Conservation (phyloP, 345 rosid species). For the Punica granatum region DNA sequence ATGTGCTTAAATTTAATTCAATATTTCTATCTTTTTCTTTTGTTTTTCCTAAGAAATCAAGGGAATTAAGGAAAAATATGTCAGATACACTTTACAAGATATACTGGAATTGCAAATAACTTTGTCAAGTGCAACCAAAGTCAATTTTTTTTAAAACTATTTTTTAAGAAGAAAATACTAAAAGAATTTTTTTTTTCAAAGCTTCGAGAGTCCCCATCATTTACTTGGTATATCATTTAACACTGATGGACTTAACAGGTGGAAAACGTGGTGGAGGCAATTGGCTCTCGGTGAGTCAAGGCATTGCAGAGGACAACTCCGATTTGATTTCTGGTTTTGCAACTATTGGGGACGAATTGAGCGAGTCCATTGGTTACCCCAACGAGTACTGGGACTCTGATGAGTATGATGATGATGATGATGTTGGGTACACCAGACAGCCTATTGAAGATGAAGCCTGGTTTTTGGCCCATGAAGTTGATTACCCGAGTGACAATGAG, state of each 20-base stretch:
- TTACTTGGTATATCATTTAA: neutral
- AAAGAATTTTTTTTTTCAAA: neutral
- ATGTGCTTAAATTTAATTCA: neutral
- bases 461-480: conserved; percentile 99
- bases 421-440: conserved; percentile 96
- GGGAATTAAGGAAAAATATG: neutral
- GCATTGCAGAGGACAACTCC: conserved; percentile 90
- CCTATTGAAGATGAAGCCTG: conserved; percentile 97
- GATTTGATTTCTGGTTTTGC: conserved; percentile 99
- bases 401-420: conserved; percentile 94
- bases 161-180: too few species aligned
- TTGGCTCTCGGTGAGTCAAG: conserved; percentile 98
- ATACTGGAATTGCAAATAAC: neutral
- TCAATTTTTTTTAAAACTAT: neutral
- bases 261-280: conserved; percentile 85
- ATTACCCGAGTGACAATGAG: conserved; percentile 98
- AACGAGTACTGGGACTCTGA: conserved; percentile 99
- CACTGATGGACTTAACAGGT: conserved; percentile 29
- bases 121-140: neutral
- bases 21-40: neutral
- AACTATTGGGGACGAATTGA: conserved; percentile 88
- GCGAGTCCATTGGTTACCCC: conserved; percentile 84
- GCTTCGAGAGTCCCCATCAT: neutral
- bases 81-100: neutral
- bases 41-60: neutral